These are phyloP conservation scores for Basipetospora chlamydospora DNA, from an alignment of 2,329 filamentous ascomycete species.

Conservation along the genomic window DNA sequence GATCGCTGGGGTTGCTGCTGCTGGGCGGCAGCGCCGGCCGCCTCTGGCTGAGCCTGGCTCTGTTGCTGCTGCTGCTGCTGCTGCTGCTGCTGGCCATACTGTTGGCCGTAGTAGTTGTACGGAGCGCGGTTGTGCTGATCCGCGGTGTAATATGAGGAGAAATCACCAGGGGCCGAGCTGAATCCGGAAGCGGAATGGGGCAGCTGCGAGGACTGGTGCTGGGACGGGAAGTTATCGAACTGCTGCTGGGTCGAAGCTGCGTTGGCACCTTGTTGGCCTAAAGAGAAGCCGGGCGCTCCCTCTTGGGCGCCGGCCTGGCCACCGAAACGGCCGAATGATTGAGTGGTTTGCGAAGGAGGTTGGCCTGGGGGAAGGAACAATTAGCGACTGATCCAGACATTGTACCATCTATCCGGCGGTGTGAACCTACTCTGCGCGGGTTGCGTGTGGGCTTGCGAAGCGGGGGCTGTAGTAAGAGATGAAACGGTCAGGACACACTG, in stretches of 20 bases:
- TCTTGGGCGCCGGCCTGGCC: constrained; percentile 46
- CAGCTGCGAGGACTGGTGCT: constrained; percentile 42
- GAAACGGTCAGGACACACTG: no score
- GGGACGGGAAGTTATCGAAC: constrained; percentile 45
- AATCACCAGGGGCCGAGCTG: constrained; percentile 64
- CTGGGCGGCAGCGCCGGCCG: constrained; percentile 34
- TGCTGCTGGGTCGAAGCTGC: constrained; percentile 30
- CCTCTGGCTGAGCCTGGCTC: constrained; percentile 57
- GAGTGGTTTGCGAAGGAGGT: constrained; percentile 40
- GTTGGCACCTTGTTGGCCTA: constrained; percentile 62
- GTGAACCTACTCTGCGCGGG: constrained; percentile 7
- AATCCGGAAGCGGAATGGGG: constrained; percentile 50
- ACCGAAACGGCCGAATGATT: constrained; percentile 51
- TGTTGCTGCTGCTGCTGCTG: constrained; percentile 42
- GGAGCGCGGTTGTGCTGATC: constrained; percentile 57
- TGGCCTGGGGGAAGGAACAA: constrained; percentile 20
- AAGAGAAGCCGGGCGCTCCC: constrained; percentile 56
- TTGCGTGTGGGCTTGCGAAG: constrained; percentile 15
- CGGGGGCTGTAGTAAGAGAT: constrained; percentile 11
- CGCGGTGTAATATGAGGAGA: constrained; percentile 72
- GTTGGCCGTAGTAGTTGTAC: constrained; percentile 62
- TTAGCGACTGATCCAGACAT: constrained; percentile 10
- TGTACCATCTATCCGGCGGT: constrained; percentile 9
- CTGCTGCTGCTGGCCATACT: constrained; percentile 42
- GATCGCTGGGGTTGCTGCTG: constrained; percentile 50